These are phyloP conservation scores for Monosporascus sp. DNA, from an alignment of 2,329 filamentous ascomycete species.

Conservation along the genomic window DNA sequence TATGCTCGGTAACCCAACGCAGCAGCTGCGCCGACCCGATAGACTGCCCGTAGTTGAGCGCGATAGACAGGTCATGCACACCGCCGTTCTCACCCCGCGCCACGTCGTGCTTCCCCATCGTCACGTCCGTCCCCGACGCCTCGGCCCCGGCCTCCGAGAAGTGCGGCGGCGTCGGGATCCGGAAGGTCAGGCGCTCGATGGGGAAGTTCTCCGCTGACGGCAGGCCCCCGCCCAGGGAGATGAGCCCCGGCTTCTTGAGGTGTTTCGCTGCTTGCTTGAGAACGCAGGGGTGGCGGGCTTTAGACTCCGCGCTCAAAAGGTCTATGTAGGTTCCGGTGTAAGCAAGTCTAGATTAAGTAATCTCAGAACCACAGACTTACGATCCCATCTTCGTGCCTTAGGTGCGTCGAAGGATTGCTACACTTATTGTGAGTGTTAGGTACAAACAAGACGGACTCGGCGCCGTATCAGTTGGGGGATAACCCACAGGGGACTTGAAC, in stretches of 20 bases:
- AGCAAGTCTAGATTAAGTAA: neutral
- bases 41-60: slow-evolving; percentile 89
- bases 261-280: slow-evolving; percentile 77
- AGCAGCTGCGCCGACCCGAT: slow-evolving; percentile 81
- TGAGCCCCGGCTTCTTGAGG: slow-evolving; percentile 75
- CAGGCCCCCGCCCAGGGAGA: slow-evolving; percentile 88
- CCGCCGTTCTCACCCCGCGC: slow-evolving; percentile 15
- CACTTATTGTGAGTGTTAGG: slow-evolving; percentile 2
- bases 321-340: slow-evolving; percentile 28
- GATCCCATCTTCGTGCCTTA: slow-evolving; percentile 76
- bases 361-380: slow-evolving; percentile 47
- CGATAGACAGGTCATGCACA: slow-evolving; percentile 72
- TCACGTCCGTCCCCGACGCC: slow-evolving; percentile 46
- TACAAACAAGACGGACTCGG: slow-evolving; percentile 21
- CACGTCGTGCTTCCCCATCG: slow-evolving; percentile 79
- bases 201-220: slow-evolving; percentile 90
- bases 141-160: slow-evolving; percentile 66
- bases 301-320: slow-evolving; percentile 58
- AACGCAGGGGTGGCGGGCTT: slow-evolving; percentile 57
- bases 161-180: slow-evolving; percentile 61
- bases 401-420: slow-evolving; percentile 55
- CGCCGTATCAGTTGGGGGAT: slow-evolving; percentile 10
- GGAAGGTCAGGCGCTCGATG: slow-evolving; percentile 71
- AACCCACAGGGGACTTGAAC: slow-evolving; percentile 69
- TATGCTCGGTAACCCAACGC: slow-evolving; percentile 90